phyloP scores from a whole-genome alignment of 1,139 yeast genomes.

The Debaryomyces nepalensis region DNA sequence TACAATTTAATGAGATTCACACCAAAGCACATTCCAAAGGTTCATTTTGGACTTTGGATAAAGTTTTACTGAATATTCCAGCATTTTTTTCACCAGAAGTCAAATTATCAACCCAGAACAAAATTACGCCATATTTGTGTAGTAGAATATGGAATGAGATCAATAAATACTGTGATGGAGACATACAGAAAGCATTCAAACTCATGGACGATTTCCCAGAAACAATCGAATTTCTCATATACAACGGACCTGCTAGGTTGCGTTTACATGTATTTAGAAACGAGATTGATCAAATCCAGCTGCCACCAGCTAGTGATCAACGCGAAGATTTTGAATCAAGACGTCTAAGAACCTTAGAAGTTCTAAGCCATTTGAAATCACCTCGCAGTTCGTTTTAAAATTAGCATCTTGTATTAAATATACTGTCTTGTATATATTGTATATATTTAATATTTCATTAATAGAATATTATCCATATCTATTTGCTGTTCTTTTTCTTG shows the following conservation, averaged over 20 bases:
- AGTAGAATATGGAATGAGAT: constrained; percentile 24
- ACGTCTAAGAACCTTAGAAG: constrained; percentile 26
- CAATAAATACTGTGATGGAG: constrained; percentile 22
- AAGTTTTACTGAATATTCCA: constrained; percentile 24
- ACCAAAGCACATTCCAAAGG: constrained; percentile 7
- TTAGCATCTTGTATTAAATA: constrained; percentile 13
- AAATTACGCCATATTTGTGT: constrained; percentile 24
- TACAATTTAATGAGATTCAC: constrained; percentile 13
- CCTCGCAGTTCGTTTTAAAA: constrained; percentile 7
- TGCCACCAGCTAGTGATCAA: constrained; percentile 25
- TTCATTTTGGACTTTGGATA: constrained; percentile 18
- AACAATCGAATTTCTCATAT: constrained; percentile 35
- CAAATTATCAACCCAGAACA: constrained; percentile 24
- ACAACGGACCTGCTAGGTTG: constrained; percentile 23
- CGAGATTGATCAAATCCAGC: constrained; percentile 26
- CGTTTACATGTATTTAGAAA: constrained; percentile 29
- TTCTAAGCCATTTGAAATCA: constrained; percentile 13
- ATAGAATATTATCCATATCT: constrained; percentile 3
- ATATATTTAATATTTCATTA: constrained; percentile 10
- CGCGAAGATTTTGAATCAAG: constrained; percentile 27
- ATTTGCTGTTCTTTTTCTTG: constrained; percentile 6
- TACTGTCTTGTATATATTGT: constrained; percentile 12
- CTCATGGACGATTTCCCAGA: constrained; percentile 41
- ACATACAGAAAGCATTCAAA: constrained; percentile 24
- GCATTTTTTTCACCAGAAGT: constrained; percentile 34